A percentile compares a stretch with the other conserved stretches of the same genome.
phyloP scores from a whole-genome alignment of 2,329 filamentous ascomycete species.

The Colletotrichum sojae region DNA sequence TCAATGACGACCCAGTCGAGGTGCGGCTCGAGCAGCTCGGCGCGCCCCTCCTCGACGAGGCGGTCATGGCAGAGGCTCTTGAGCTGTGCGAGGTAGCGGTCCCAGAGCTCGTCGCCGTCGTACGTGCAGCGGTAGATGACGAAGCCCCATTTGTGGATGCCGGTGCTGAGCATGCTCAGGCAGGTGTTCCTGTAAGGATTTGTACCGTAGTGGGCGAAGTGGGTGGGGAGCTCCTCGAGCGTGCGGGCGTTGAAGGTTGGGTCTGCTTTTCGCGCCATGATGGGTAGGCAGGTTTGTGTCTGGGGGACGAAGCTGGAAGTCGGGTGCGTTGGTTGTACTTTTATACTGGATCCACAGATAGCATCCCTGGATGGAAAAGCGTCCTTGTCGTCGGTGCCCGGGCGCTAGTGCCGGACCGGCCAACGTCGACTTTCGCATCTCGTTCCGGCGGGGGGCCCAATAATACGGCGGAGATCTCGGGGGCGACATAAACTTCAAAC shows the following conservation, averaged over 20 bases:
- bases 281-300: background rate
- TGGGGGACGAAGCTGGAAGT: background rate
- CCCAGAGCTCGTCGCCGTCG: constrained; percentile 37
- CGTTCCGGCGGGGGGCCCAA: no score
- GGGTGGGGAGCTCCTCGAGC: background rate
- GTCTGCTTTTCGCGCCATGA: background rate
- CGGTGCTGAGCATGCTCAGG: constrained; percentile 1
- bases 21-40: constrained; percentile 17
- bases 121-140: constrained; percentile 42
- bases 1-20: constrained; percentile 30
- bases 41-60: background rate
- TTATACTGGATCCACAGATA: no score
- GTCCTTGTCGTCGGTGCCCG: no score
- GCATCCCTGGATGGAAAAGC: no score
- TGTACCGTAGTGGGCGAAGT: background rate
- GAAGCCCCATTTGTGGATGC: constrained; percentile 41
- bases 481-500: no score
- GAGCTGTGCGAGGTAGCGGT: constrained; percentile 14
- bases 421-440: no score
- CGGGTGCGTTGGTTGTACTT: background rate
- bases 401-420: no score
- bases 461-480: no score
- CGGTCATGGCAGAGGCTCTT: background rate
- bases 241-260: constrained; percentile 6
- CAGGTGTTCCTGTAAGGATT: background rate